Conservation (phyloP, 768 basidiomycete species). For the Pisolithus microcarpus region DNA sequence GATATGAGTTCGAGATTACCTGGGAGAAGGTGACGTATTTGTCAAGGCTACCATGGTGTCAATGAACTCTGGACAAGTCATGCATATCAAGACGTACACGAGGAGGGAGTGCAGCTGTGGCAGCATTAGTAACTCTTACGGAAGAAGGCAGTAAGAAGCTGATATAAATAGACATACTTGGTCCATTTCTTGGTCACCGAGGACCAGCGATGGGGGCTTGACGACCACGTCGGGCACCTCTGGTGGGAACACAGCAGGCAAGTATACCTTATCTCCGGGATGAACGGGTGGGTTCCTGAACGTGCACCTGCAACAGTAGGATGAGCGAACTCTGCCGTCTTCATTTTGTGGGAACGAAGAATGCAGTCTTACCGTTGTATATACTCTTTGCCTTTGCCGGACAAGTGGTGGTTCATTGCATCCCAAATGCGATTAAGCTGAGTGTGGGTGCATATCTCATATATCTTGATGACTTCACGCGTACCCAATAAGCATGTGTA, state of each 20-base stretch:
- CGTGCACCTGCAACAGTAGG: conserved; percentile 32
- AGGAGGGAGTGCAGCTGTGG: conserved; percentile 50
- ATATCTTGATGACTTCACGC: conserved; percentile 38
- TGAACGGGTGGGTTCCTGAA: conserved; percentile 32
- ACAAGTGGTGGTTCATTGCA: conserved; percentile 35
- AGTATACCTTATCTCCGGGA: conserved; percentile 36
- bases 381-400: conserved; percentile 46
- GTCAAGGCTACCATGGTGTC: conserved; percentile 37
- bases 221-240: conserved; percentile 18
- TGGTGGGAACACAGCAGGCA: conserved; percentile 48
- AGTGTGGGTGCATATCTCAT: conserved; percentile 44
- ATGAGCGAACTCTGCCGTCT: background rate
- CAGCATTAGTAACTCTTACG: background rate
- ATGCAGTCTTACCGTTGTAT: conserved; percentile 33
- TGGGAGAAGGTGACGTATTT: conserved; percentile 28
- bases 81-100: conserved; percentile 34
- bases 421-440: conserved; percentile 45
- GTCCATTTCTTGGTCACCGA: conserved; percentile 40
- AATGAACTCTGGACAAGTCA: conserved; percentile 18
- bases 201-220: conserved; percentile 19
- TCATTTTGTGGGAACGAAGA: background rate
- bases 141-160: background rate
- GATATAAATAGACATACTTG: conserved; percentile 31
- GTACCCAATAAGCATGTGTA: background rate
- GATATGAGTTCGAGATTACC: conserved; percentile 20